A percentile compares a stretch with the other conserved stretches of the same genome.
phyloP scores from a whole-genome alignment of 78 protist species.

The Thecamonas trahens region DNA sequence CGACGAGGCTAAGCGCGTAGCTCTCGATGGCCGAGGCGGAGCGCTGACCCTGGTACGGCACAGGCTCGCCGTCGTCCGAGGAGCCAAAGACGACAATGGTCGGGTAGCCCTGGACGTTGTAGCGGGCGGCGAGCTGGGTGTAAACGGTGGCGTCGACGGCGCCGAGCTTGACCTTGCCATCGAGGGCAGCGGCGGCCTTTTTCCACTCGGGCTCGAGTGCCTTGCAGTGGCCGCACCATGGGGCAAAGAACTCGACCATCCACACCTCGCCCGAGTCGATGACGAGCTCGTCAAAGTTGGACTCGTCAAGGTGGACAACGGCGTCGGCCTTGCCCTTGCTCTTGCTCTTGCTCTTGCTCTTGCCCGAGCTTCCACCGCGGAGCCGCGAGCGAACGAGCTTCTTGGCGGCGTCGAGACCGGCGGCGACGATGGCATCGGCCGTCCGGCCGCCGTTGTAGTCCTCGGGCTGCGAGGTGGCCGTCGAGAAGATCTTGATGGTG shows the following conservation, averaged over 20 bases:
- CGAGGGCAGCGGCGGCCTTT: constrained; percentile 27
- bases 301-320: not conserved
- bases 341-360: too few relatives aligned
- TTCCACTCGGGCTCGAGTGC: constrained; percentile 22
- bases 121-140: not conserved
- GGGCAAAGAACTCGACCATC: constrained; percentile 25
- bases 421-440: constrained; percentile 12
- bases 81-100: constrained; percentile 44
- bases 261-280: constrained; percentile 5
- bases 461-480: constrained; percentile 11
- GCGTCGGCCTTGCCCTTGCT: too few relatives aligned
- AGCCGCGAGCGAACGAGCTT: not conserved
- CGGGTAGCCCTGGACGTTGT: constrained; percentile 48
- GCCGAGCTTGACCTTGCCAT: constrained; percentile 23
- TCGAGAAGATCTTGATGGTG: constrained; percentile 37
- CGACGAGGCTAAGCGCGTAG: too few relatives aligned
- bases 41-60: too few relatives aligned
- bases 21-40: too few relatives aligned
- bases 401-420: not conserved
- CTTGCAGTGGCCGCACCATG: constrained; percentile 68
- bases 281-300: constrained; percentile 15
- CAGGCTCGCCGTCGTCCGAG: too few relatives aligned
- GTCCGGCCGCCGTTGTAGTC: constrained; percentile 9
- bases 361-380: too few relatives aligned
- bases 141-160: constrained; percentile 36